Evolutionary conservation across 805 yeast species (phyloP), one percentile per base, ranked within the genome.

Genomic region (Cyberlindnera maclurae): DNA sequence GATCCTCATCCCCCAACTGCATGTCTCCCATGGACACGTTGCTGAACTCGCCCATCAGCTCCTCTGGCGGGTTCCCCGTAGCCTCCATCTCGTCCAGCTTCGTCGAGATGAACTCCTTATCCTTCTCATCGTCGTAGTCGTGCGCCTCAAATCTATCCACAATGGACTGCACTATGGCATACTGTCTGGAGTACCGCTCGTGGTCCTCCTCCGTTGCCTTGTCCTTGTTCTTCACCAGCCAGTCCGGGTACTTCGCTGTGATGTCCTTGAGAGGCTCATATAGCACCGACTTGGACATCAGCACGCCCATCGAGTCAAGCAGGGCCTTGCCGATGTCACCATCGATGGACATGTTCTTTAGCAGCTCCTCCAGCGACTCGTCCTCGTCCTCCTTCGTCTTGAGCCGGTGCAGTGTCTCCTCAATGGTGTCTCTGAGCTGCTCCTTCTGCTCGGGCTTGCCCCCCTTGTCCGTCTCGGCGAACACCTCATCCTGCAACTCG

Each of bases 181-280:
- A 76, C 57, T 90, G 97, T 29, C 67, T 60, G 40, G 68, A 60
- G 59, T 79, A 87, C 27, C 75, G 69, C 2, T 52, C 58, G 42
- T 67, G 62, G 37, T 82, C 80, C 5, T 64, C 75, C 28, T 54
- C 18, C 0, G 46, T 49, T 12, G 58, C 54, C 9, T 54, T 57
- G 8, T 65, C 70, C 37, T 65, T 64, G 45, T 82, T 70, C 34
- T 71, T 73, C 33, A 63, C 60, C 44, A 90, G 67, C 80, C 85
- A 90, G 20, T 59, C 70, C 3, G 87, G 84, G 57, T 79, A 86
- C 54, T 84, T 85, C 11, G 66, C 62, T 46, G 79, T 75, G 57
- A 89, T 69, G 43, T 87, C 95, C 52, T 80, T 82, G 62, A 90
- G 71, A 3, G 97, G 96, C 49, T 82, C 95, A 55, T 85, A 89